phyloP scores from a whole-genome alignment of 768 basidiomycete genomes.

The Pluteus cervinus region DNA sequence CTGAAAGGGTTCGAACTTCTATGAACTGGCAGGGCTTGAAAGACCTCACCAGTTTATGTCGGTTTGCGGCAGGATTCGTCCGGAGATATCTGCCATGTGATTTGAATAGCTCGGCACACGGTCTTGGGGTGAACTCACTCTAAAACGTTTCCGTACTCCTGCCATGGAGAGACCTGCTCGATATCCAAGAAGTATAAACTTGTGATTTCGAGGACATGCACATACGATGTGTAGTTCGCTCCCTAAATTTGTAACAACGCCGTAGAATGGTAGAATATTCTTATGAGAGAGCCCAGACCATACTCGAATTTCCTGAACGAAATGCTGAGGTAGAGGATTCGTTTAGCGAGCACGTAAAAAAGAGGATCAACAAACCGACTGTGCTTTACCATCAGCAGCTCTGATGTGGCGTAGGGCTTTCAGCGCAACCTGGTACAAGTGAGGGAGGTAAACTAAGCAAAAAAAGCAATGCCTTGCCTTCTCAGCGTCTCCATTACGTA shows the following conservation, averaged over 20 bases:
- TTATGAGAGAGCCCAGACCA: conserved; percentile 47
- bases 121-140: conserved; percentile 27
- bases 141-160: conserved; percentile 49
- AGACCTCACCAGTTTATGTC: conserved; percentile 34
- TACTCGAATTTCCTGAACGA: conserved; percentile 48
- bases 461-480: conserved; percentile 25
- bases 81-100: conserved; percentile 32
- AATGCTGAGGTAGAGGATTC: conserved; percentile 31
- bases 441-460: not conserved
- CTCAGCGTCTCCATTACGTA: conserved; percentile 45
- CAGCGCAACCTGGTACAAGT: conserved; percentile 41
- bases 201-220: not conserved
- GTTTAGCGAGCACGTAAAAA: not conserved
- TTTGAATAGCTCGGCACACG: not conserved
- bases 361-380: conserved; percentile 25
- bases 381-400: conserved; percentile 33
- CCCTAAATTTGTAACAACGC: conserved; percentile 49
- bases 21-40: not conserved
- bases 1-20: conserved; percentile 20
- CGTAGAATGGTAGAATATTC: conserved; percentile 52
- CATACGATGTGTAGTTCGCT: conserved; percentile 43
- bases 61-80: conserved; percentile 28
- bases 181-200: not conserved
- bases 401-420: conserved; percentile 46
- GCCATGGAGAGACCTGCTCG: conserved; percentile 56